phyloP scores from a whole-genome alignment of 768 basidiomycete genomes.

The Gloeostereum incarnatum region DNA sequence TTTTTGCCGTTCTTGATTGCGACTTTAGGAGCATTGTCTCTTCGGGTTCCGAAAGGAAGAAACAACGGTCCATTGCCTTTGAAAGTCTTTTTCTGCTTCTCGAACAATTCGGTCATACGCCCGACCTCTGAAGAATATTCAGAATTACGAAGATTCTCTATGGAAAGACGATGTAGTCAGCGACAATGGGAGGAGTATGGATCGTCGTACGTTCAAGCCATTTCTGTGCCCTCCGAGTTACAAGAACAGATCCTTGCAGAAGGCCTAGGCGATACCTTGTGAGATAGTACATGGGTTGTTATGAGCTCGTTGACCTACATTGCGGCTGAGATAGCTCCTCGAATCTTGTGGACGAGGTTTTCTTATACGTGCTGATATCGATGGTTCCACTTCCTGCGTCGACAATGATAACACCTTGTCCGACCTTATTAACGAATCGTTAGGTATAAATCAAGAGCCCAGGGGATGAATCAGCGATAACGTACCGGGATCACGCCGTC shows the following conservation, averaged over 20 bases:
- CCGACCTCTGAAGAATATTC: too few species aligned
- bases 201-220: constrained; percentile 25
- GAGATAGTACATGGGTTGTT: background rate
- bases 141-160: too few species aligned
- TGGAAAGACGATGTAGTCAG: too few species aligned
- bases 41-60: constrained; percentile 35
- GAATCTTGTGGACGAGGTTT: constrained; percentile 18
- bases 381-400: constrained; percentile 58
- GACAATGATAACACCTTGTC: constrained; percentile 41
- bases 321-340: constrained; percentile 39
- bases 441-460: too few species aligned
- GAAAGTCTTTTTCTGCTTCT: too few species aligned
- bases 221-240: constrained; percentile 30
- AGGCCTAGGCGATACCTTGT: constrained; percentile 24
- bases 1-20: constrained; percentile 38
- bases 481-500: too few species aligned
- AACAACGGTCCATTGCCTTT: constrained; percentile 36
- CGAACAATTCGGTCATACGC: too few species aligned
- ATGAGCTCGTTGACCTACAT: constrained; percentile 19
- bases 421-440: too few species aligned
- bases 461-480: too few species aligned
- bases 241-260: constrained; percentile 42
- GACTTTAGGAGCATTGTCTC: constrained; percentile 27
- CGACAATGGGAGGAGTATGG: background rate
- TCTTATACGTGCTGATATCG: constrained; percentile 47